Base-by-base conservation (phyloP, 2,329 filamentous ascomycete genomes). In the Claviceps africana region DNA sequence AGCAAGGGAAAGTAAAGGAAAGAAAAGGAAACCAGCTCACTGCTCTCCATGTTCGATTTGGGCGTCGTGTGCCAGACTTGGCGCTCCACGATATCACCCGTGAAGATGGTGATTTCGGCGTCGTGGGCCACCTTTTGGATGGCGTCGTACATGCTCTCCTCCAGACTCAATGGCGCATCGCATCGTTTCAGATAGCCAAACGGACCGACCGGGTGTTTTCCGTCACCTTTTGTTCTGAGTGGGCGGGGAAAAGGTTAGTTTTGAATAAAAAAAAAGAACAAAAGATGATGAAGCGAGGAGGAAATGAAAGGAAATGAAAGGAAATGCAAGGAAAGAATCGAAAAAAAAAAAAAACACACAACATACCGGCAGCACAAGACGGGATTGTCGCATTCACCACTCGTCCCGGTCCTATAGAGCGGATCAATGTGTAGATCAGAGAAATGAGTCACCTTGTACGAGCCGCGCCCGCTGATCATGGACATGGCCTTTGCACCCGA, bases 311-410 rank as follows among this genome's bases (percentile, higher is more conserved):
- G 9, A 11, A 2, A 11, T 10, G 31, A 11, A 11, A 11, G 13
- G 2, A 11, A 33, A 8, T 33, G 9, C 9, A 10, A 33, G 13
- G 13, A 33, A 33, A 10, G 9, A 11, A 33, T 33, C 4, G 13
- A 10, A 33, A 33, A 33, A 33, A 8, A 33, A 8, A 33, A 33
- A 33, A 42, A 17, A 40, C 10, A 5, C 17, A 11, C 19, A 6
- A 25, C 63, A 62, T 30, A 51, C 50, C 50, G 35, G 42, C 50
- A 51, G 13, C 50, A 51, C 33, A 47, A 22, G 4, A 25, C 31
- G 3, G 43, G 50, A 25, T 46, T 25, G 25, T 70, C 70, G 31
- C 50, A 51, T 10, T 47, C 17, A 17, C 30, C 42, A 21, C 4
- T 40, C 42, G 50, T 2, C 2, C 50, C 50, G 35, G n/a, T 17